Conservation (phyloP, 768 basidiomycete species). For the Lyophyllum shimeji region DNA sequence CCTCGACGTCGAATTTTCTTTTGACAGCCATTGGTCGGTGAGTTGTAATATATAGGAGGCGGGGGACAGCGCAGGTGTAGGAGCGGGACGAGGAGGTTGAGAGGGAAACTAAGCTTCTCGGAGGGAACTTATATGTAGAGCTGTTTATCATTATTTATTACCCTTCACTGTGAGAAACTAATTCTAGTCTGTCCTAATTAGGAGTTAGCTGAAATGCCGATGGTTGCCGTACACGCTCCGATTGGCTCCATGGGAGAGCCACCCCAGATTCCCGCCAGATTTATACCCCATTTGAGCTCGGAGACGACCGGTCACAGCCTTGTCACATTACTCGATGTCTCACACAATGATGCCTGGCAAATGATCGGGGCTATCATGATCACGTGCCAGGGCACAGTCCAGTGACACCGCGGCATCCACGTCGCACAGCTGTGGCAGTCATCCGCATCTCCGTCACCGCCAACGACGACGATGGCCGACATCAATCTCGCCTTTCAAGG, state of each 20-base stretch:
- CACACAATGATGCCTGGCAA: background rate
- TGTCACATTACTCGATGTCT: background rate
- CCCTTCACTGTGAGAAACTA: slow-evolving; percentile 5
- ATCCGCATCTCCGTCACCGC: background rate
- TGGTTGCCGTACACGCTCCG: background rate
- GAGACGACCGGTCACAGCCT: background rate
- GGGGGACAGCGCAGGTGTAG: slow-evolving; percentile 13
- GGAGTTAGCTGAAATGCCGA: background rate
- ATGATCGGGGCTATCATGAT: background rate
- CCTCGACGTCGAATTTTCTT: slow-evolving; percentile 68
- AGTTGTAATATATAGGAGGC: slow-evolving; percentile 12
- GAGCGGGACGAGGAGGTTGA: slow-evolving; percentile 19
- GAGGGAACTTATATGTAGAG: slow-evolving; percentile 28
- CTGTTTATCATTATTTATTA: slow-evolving; percentile 24
- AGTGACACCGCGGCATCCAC: background rate
- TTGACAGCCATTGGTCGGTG: slow-evolving; percentile 66
- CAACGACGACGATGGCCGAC: slow-evolving; percentile 22
- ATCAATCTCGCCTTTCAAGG: slow-evolving; percentile 39
- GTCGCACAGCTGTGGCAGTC: too few species aligned
- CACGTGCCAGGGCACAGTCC: background rate
- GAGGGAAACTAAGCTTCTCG: slow-evolving; percentile 6
- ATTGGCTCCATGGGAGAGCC: background rate
- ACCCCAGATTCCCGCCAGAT: background rate
- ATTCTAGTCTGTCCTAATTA: slow-evolving; percentile 4
- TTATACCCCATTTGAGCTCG: background rate